A percentile compares a stretch with the other conserved stretches of the same genome.
Evolutionary conservation across 352 stramenopile genomes (phyloP).

Genomic region (Pythium myriotylum): DNA sequence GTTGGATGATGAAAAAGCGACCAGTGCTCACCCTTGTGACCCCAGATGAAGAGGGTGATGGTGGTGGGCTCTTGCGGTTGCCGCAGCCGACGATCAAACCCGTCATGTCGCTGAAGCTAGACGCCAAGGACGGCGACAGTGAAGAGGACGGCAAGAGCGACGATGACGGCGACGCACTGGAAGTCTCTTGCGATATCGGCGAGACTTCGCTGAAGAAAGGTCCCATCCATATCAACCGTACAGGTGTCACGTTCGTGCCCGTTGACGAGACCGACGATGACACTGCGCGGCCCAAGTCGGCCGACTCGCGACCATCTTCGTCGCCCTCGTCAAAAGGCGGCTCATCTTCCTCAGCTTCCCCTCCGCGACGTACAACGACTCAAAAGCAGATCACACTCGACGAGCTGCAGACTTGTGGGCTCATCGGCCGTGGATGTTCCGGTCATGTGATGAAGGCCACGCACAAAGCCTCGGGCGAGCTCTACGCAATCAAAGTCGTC

Average conservation of each 20-base stretch:
- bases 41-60: constrained; percentile 9
- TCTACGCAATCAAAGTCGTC: constrained; percentile 73
- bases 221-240: constrained; percentile 63
- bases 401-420: constrained; percentile 47
- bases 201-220: constrained; percentile 76
- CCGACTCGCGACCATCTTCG: constrained; percentile 3
- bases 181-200: constrained; percentile 72
- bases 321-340: not conserved
- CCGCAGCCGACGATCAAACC: constrained; percentile 22
- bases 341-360: constrained; percentile 3
- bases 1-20: constrained; percentile 22
- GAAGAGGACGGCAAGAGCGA: constrained; percentile 32
- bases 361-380: constrained; percentile 19
- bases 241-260: constrained; percentile 55
- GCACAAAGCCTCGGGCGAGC: constrained; percentile 36
- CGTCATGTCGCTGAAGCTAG: not conserved
- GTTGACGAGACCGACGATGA: constrained; percentile 29
- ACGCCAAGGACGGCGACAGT: constrained; percentile 14
- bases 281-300: constrained; percentile 8
- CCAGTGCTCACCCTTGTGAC: constrained; percentile 9
- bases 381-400: constrained; percentile 46
- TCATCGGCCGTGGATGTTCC: constrained; percentile 66
- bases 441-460: constrained; percentile 63
- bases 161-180: constrained; percentile 45
- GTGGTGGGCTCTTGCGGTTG: constrained; percentile 6